These are phyloP conservation scores for Hemisphaericaspora xylanilytica DNA, from an alignment of 1,139 yeast species.

Conservation along the genomic window DNA sequence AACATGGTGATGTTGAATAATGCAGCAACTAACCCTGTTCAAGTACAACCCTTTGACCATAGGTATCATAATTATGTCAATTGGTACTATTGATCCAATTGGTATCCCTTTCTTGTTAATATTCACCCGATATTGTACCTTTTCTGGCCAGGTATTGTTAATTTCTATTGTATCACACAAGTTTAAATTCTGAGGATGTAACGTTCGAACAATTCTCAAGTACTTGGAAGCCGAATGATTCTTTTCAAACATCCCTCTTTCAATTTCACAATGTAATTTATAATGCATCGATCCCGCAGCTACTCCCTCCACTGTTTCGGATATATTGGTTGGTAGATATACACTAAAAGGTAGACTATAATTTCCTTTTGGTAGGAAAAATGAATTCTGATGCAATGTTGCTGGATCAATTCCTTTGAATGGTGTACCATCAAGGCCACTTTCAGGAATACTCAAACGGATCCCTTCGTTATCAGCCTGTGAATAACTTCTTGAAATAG, in stretches of 20 bases:
- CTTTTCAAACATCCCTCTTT: conserved; percentile 51
- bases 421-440: conserved; percentile 48
- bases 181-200: conserved; percentile 50
- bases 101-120: conserved; percentile 59
- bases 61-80: conserved; percentile 56
- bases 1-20: conserved; percentile 52
- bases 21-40: conserved; percentile 46
- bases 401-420: conserved; percentile 22
- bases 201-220: conserved; percentile 45
- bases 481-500: conserved; percentile 16
- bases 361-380: conserved; percentile 59
- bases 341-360: conserved; percentile 63
- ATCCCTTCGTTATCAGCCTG: conserved; percentile 8
- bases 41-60: conserved; percentile 53
- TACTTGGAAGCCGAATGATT: conserved; percentile 32
- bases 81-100: conserved; percentile 54
- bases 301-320: conserved; percentile 70
- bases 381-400: conserved; percentile 32
- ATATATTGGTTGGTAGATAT: conserved; percentile 54
- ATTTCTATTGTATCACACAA: conserved; percentile 57
- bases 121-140: conserved; percentile 60
- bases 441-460: conserved; percentile 27
- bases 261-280: conserved; percentile 53
- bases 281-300: conserved; percentile 55
- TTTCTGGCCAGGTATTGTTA: conserved; percentile 63